phyloP scores from a whole-genome alignment of 2,329 filamentous ascomycete species.

The Capronia epimyces region DNA sequence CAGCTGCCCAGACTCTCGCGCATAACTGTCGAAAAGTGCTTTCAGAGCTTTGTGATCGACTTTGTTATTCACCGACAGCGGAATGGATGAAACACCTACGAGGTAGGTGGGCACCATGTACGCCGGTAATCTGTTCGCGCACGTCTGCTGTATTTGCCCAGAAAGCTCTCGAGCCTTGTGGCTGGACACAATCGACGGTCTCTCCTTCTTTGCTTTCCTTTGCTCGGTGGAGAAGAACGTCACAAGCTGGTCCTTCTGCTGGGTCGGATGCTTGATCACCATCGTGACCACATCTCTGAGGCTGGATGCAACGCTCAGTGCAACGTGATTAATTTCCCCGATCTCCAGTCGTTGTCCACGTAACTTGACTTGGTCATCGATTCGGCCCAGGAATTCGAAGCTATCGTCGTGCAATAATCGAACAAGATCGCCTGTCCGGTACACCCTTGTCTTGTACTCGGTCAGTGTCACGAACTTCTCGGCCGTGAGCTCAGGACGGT shows the following conservation, averaged over 20 bases:
- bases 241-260: conserved; percentile 76
- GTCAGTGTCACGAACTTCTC: conserved; percentile 68
- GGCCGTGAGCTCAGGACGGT: conserved; percentile 67
- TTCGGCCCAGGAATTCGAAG: conserved; percentile 81
- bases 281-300: conserved; percentile 70
- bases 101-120: conserved; percentile 93
- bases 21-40: conserved; percentile 53
- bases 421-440: conserved; percentile 85
- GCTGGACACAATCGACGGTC: conserved; percentile 36
- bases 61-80: conserved; percentile 85
- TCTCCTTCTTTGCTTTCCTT: conserved; percentile 16
- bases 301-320: conserved; percentile 54
- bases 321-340: conserved; percentile 82
- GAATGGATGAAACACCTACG: conserved; percentile 64
- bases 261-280: conserved; percentile 64
- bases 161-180: conserved; percentile 40
- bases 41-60: conserved; percentile 68
- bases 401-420: conserved; percentile 72
- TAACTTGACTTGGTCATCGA: conserved; percentile 88
- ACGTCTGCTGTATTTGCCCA: conserved; percentile 54
- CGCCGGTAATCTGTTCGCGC: conserved; percentile 62
- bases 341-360: conserved; percentile 84
- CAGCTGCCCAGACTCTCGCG: conserved; percentile 55
- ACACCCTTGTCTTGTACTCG: conserved; percentile 58
- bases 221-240: conserved; percentile 56